These are phyloP conservation scores for Wallacemonas sp. DNA, from an alignment of 208 protist genomes.

Conservation along the genomic window DNA sequence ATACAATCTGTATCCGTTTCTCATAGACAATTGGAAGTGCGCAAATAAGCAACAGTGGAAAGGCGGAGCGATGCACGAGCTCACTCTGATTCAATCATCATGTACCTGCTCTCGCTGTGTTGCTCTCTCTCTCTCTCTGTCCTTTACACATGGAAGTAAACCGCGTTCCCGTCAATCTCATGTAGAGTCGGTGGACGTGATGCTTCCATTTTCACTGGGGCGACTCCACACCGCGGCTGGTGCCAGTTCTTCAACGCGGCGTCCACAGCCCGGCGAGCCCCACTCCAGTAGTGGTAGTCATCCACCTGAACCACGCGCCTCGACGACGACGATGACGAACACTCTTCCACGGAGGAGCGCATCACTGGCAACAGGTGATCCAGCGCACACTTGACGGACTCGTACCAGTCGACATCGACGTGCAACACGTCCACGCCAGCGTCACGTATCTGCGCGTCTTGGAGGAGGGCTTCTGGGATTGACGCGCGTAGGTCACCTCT, in stretches of 20 bases:
- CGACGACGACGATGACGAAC: background rate
- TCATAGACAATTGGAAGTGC: too few relatives aligned
- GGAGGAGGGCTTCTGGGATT: conserved; percentile 39
- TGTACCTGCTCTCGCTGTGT: background rate
- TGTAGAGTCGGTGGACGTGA: conserved; percentile 12
- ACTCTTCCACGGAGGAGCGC: background rate
- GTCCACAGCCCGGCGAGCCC: conserved; percentile 63
- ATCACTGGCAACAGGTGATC: conserved; percentile 40
- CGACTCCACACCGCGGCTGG: background rate
- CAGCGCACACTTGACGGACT: conserved; percentile 56
- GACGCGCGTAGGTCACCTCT: conserved; percentile 55
- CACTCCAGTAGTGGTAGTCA: conserved; percentile 84
- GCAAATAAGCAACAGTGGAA: too few relatives aligned
- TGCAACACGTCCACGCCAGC: conserved; percentile 62
- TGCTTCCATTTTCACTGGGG: background rate
- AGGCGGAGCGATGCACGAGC: too few relatives aligned
- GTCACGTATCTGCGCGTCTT: conserved; percentile 18
- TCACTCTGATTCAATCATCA: background rate
- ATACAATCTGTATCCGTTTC: too few relatives aligned
- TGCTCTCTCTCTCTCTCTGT: background rate
- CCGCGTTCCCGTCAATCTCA: conserved; percentile 63
- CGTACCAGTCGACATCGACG: conserved; percentile 84
- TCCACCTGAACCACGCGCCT: conserved; percentile 70
- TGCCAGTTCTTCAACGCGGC: conserved; percentile 32
- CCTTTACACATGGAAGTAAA: conserved; percentile 37